A percentile compares a stretch with the other conserved stretches of the same genome.
Evolutionary conservation across 2,329 filamentous ascomycete species (phyloP).

Genomic region (Pseudogymnoascus sp.): DNA sequence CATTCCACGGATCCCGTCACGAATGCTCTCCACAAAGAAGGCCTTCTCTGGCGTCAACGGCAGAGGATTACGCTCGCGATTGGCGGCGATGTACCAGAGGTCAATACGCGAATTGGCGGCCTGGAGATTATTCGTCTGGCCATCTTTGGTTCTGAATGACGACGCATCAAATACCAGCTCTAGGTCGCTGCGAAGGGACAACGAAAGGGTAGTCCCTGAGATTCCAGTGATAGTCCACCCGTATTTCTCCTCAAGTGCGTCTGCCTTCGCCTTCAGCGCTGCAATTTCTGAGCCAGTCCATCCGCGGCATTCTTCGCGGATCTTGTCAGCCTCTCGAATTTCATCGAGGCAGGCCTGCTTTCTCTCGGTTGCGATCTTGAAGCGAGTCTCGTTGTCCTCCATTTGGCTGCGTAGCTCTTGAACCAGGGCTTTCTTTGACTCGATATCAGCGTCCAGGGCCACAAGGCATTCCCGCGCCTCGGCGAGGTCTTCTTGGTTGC

Average conservation of each 20-base stretch:
- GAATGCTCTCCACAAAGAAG: constrained; percentile 67
- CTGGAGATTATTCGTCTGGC: constrained; percentile 16
- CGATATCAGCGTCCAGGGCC: constrained; percentile 58
- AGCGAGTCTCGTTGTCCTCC: constrained; percentile 55
- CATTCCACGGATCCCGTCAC: constrained; percentile 56
- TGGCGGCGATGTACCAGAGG: constrained; percentile 60
- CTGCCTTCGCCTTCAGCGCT: constrained; percentile 63
- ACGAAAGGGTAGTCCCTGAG: constrained; percentile 54
- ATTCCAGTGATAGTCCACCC: constrained; percentile 67
- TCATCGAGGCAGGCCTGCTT: constrained; percentile 65
- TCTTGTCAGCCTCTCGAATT: constrained; percentile 72
- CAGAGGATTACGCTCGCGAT: constrained; percentile 42
- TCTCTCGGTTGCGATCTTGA: constrained; percentile 54
- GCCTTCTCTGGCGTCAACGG: constrained; percentile 58
- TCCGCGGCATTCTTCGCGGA: constrained; percentile 80
- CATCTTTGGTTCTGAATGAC: constrained; percentile 42
- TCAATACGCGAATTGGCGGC: constrained; percentile 49
- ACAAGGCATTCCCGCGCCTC: constrained; percentile 62
- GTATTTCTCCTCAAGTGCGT: constrained; percentile 54
- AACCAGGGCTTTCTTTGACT: constrained; percentile 59
- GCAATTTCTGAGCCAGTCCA: constrained; percentile 80
- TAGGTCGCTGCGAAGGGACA: constrained; percentile 65
- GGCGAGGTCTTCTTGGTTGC: constrained; percentile 71
- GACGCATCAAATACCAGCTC: constrained; percentile 64
- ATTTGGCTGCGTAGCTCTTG: constrained; percentile 59